Base-by-base conservation (phyloP, 2,329 filamentous ascomycete species). In the Aureobasidium sp. region DNA sequence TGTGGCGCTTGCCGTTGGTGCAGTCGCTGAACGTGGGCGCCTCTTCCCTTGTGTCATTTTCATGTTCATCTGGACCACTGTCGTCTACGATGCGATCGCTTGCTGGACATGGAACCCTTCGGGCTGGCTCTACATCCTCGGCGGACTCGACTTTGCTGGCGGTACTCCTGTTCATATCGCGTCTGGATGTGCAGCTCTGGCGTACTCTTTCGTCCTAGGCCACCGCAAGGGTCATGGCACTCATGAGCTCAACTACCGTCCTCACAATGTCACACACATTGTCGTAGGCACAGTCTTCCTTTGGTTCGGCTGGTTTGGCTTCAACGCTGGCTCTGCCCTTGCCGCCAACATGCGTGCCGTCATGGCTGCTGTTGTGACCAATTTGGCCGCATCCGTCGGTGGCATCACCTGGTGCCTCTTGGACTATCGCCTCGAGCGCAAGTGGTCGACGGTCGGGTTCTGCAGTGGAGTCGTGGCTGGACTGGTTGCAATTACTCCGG, bases 271-370 rank as follows among this genome's bases (percentile, higher is more conserved):
- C 41, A 93, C 89, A 3, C 88, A 94, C 68, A 90, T 95, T 61
- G 88, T 95, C 49, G 86, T 94, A 53, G 90, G 90, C 25, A 95
- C 90, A 3, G 88, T 95, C 41, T 95, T 95, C 72, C 82, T 95
- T 14, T 95, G 90, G 89, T 86, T 95, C 14, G 90, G 90, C 51
- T 95, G 89, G 90, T 94, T 95, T 64, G 90, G 90, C 42, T 95
- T 95, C 81, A 95, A 95, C 63, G 88, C 87, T 45, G 89, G 89
- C 59, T 90, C 85, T 14, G 89, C 88, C 12, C 75, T 93, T 53
- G 77, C 83, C 44, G 88, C 88, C 48, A 94, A 93, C 68, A 70
- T 95, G 64, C 84, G 90, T 44, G 88, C 88, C 39, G 79, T 95
- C 62, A 89, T 95, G 84, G 90, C 90, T 39, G 86, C 86, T 10